phyloP scores from a whole-genome alignment of 495 filamentous ascomycete species.

The Haplographium delicatum region DNA sequence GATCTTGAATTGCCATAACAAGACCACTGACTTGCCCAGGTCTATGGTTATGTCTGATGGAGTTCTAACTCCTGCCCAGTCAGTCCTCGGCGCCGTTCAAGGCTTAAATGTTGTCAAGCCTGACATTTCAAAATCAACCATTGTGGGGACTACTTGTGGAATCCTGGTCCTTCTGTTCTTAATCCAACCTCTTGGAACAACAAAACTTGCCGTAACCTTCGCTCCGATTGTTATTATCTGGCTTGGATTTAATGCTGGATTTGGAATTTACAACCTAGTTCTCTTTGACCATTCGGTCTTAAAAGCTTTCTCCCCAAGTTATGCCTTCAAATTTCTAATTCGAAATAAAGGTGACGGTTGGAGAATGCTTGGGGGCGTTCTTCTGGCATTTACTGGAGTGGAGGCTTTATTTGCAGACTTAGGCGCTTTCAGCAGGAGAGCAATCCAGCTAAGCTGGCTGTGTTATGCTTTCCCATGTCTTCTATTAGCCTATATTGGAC shows the following conservation, averaged over 20 bases:
- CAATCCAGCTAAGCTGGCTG: slow-evolving; percentile 64
- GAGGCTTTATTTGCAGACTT: slow-evolving; percentile 72
- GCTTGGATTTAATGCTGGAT: slow-evolving; percentile 59
- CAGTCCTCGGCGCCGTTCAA: slow-evolving; percentile 65
- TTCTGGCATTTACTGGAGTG: slow-evolving; percentile 68
- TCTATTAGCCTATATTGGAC: slow-evolving; percentile 63
- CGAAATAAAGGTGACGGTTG: slow-evolving; percentile 57
- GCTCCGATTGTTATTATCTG: slow-evolving; percentile 69
- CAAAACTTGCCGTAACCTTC: slow-evolving; percentile 55
- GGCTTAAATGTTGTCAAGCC: slow-evolving; percentile 49
- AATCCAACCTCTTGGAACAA: slow-evolving; percentile 64
- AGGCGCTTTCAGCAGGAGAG: slow-evolving; percentile 56
- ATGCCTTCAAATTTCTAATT: slow-evolving; percentile 53
- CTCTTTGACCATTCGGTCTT: slow-evolving; percentile 57
- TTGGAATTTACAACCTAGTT: slow-evolving; percentile 63
- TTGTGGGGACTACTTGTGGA: slow-evolving; percentile 62
- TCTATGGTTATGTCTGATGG: slow-evolving; percentile 62
- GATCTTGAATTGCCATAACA: too few relatives aligned
- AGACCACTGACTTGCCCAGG: background rate
- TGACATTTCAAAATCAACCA: slow-evolving; percentile 42
- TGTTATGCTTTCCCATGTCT: slow-evolving; percentile 60
- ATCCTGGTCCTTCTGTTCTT: slow-evolving; percentile 63
- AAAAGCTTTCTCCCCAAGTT: slow-evolving; percentile 62
- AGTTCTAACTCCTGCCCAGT: slow-evolving; percentile 64
- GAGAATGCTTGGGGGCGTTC: slow-evolving; percentile 60